Percentiles rank a stretch among this genome's conserved stretches.
phyloP scores from a whole-genome alignment of 1,284 basidiomycete species.

The Malassezia yamatoensis region DNA sequence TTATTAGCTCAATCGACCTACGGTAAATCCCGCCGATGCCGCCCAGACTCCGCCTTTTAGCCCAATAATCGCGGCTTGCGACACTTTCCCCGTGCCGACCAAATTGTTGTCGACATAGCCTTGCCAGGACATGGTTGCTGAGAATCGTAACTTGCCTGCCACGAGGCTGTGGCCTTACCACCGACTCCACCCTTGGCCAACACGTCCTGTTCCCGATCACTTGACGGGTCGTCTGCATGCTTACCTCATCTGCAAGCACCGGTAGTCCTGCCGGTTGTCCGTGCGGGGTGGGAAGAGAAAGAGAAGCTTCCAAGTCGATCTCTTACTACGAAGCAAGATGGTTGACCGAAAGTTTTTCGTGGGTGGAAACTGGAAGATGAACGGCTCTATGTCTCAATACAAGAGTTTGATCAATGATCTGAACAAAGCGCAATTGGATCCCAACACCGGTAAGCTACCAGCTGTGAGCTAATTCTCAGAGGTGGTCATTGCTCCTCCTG shows the following conservation, averaged over 20 bases:
- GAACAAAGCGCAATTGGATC: slow-evolving; percentile 35
- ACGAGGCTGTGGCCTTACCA: background rate
- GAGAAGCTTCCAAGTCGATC: background rate
- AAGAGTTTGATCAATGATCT: slow-evolving; percentile 39
- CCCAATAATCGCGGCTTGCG: slow-evolving; percentile 74
- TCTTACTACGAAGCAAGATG: slow-evolving; percentile 19
- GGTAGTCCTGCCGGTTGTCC: background rate
- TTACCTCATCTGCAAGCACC: background rate
- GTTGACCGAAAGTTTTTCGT: slow-evolving; percentile 37
- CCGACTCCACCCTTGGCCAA: background rate
- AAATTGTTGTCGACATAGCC: slow-evolving; percentile 81
- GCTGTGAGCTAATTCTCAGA: slow-evolving; percentile 17
- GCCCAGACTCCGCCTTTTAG: slow-evolving; percentile 82
- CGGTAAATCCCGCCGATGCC: slow-evolving; percentile 61
- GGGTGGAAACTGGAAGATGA: slow-evolving; percentile 48
- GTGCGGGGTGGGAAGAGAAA: background rate
- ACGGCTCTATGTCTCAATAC: slow-evolving; percentile 43
- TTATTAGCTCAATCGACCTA: slow-evolving; percentile 47
- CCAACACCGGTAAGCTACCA: slow-evolving; percentile 14
- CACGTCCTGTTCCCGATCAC: slow-evolving; percentile 5
- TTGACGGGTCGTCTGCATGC: background rate
- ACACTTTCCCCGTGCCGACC: slow-evolving; percentile 64
- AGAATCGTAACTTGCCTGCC: background rate
- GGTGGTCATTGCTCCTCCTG: slow-evolving; percentile 45
- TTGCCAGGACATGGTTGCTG: slow-evolving; percentile 49